Evolutionary conservation across 148 eudicot genomes (phyloP), one percentile per base, ranked within the genome.

Genomic region (Rhododendron griersonianum): DNA sequence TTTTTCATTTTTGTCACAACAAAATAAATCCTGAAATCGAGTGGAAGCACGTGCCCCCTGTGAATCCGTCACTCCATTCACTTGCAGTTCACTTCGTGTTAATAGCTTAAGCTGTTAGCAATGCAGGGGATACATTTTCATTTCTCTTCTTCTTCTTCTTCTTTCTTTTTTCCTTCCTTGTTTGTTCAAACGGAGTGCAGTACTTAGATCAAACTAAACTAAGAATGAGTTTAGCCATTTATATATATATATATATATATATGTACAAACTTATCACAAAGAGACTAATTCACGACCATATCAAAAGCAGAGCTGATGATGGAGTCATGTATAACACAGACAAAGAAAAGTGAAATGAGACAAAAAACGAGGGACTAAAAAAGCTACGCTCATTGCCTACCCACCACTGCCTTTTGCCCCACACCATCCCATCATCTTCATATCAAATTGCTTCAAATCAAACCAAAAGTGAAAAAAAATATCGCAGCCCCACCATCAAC

Each of bases 401-500:
- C 83, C 79, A 74, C 53, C 65, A 76, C 69, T 45, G 78, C 71
- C 71, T 87, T 78, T 78, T 45, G 21, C 13, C 63, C 67, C 76
- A 4, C 79, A 45, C 48, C 80, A 30, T 82, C 88, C 88, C 88
- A 87, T 87, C 88, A 87, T 87, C 83, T 83, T 87, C 86, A 63
- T 75, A 87, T 78, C 86, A 87, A 39, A 87, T 83, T 78, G 48
- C 78, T 65, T 23, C 86, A 48, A 83, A 63, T 83, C 73, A 86
- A 61, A 61, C 79, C 77, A 45, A 83, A 63, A 65, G 77, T 19
- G 65, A 21, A 71, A 71, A 28, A 67, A 59, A 55, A 81, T 81
- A 7, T 1, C 7, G 83, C 50, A 19, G 30, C n/a, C 71, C 41
- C 84, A 81, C 41, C 65, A 51, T 55, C 61, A 16, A 55, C 21